Base-by-base conservation (phyloP, 1,284 basidiomycete genomes). In the Marasmius oreades region DNA sequence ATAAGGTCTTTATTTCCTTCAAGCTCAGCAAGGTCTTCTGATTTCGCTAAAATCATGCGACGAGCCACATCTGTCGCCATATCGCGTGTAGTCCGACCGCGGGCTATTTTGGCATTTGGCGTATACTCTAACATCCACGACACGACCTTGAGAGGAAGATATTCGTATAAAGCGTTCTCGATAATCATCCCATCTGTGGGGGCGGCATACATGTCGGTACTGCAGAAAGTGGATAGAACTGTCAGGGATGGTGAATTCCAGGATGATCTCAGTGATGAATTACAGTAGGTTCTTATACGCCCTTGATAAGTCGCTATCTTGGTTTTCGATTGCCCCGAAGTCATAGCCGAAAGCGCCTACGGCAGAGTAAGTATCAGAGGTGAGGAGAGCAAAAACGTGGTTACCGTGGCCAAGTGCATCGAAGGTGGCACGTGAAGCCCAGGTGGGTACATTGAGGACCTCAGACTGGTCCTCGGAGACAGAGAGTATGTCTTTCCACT, bases 371-470 rank as follows among this genome's bases (percentile, higher is more conserved):
- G 1, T 23, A 11, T n/a, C 20, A 23, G 20, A 7, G 14, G 28
- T 16, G 14, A n/a, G 3, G 5, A 10, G 16, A 18, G 16, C 7
- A 31, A 1, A 4, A 24, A 11, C 24, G 10, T n/a, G 34, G 54
- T 1, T 54, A 76, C 78, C 74, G 65, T 74, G 68, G 3, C 77
- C 79, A 36, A 80, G 75, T 6, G 74, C 73, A 65, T 80, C 79
- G 48, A 80, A 59, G 10, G 76, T 71, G 2, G 73, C 74, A 8
- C 73, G 70, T 36, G 74, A 72, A 20, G 71, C 48, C 74, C 75
- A 79, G 5, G 55, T 20, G 11, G 70, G 61, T 8, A 78, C 59
- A 59, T 86, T 72, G 10, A 82, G 55, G 22, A 76, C 68, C n/a
- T 53, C 63, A 1, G 71, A 68, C 5, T 69, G 62, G 3, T 69